Conservation (phyloP, 345 rosid genomes). For the Eucalyptus sp. region DNA sequence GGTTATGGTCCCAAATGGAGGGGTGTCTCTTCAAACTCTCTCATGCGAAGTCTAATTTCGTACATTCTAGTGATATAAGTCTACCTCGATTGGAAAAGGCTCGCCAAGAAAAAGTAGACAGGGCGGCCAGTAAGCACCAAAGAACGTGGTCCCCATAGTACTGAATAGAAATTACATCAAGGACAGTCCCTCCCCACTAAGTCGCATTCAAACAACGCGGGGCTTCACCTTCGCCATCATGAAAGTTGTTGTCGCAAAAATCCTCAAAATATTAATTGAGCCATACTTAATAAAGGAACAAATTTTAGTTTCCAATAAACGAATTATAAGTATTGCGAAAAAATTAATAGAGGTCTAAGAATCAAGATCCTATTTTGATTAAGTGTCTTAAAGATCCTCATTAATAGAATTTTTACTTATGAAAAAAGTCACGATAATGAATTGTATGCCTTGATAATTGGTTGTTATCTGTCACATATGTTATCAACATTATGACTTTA, state of each 20-base stretch:
- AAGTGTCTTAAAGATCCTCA: background rate
- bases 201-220: background rate
- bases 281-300: background rate
- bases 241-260: background rate
- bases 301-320: background rate
- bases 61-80: background rate
- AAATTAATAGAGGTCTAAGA: background rate
- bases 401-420: background rate
- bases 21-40: background rate
- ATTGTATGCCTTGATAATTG: background rate
- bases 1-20: background rate
- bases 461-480: rapidly evolving
- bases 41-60: background rate
- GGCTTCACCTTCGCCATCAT: background rate
- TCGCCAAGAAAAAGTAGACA: background rate
- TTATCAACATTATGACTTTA: background rate
- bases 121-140: background rate
- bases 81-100: background rate
- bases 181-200: background rate
- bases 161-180: background rate
- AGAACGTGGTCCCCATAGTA: background rate
- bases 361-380: background rate
- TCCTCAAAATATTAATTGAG: background rate
- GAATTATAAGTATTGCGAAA: background rate
- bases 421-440: background rate